Evolutionary conservation across 495 filamentous ascomycete species (phyloP).

Genomic region (Lentithecium fluviatile): DNA sequence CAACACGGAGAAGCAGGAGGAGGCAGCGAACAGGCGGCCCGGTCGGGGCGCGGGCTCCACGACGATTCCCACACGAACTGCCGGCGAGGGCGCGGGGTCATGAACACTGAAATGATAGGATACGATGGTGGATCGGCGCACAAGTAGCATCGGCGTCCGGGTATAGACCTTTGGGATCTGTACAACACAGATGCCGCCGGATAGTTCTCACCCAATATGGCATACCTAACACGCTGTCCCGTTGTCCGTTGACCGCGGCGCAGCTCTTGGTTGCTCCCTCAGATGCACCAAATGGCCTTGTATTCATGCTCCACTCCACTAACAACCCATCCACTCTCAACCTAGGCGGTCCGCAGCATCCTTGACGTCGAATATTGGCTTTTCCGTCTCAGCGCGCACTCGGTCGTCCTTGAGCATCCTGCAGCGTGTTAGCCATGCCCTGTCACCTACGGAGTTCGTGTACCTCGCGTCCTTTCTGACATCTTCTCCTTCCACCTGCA

Average conservation of each 20-base stretch:
- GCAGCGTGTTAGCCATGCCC: background rate
- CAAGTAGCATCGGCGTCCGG: slow-evolving; percentile 32
- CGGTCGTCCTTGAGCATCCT: slow-evolving; percentile 95
- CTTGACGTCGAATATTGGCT: slow-evolving; percentile 68
- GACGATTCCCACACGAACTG: slow-evolving; percentile 70
- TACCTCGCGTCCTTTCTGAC: slow-evolving; percentile 71
- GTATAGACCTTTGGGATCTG: slow-evolving; percentile 29
- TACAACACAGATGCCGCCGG: slow-evolving; percentile 13
- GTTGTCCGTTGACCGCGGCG: too few species aligned
- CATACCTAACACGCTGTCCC: slow-evolving; percentile 3
- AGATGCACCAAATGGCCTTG: background rate
- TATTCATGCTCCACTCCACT: too few species aligned
- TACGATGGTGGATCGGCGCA: slow-evolving; percentile 3
- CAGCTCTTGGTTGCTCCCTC: too few species aligned
- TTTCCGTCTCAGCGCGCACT: slow-evolving; percentile 58
- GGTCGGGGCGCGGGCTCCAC: slow-evolving; percentile 75
- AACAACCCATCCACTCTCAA: slow-evolving; percentile 38
- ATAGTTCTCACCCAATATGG: slow-evolving; percentile 11
- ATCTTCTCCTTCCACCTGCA: slow-evolving; percentile 89
- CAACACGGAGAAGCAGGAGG: slow-evolving; percentile 98
- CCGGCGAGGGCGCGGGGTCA: slow-evolving; percentile 41
- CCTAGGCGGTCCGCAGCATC: slow-evolving; percentile 72
- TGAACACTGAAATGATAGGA: background rate
- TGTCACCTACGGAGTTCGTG: background rate
- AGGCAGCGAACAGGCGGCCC: slow-evolving; percentile 94